These are phyloP conservation scores for Metschnikowia lachancei DNA, from an alignment of 805 yeast genomes.

Conservation along the genomic window DNA sequence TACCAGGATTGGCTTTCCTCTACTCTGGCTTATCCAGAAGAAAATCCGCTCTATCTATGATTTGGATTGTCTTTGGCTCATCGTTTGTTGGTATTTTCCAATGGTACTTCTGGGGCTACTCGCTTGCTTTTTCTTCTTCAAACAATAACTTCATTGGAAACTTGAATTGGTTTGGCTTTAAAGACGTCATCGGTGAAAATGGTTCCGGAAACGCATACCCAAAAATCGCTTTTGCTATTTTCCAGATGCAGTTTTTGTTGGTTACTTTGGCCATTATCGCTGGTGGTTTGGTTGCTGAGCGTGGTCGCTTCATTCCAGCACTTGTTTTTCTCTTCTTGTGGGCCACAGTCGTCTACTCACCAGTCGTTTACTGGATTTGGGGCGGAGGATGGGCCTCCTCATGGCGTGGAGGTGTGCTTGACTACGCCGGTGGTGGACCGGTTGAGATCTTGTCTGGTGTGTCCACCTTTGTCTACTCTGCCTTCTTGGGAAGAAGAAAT, in stretches of 20 bases:
- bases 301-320: slow-evolving; percentile 85
- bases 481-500: slow-evolving; percentile 72
- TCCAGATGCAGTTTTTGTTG: slow-evolving; percentile 87
- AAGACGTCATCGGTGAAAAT: slow-evolving; percentile 57
- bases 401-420: slow-evolving; percentile 82
- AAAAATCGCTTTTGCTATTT: slow-evolving; percentile 77
- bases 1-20: slow-evolving; percentile 90
- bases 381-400: slow-evolving; percentile 87
- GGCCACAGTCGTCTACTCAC: slow-evolving; percentile 91
- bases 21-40: slow-evolving; percentile 90
- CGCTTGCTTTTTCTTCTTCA: slow-evolving; percentile 82
- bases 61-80: slow-evolving; percentile 75
- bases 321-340: slow-evolving; percentile 79
- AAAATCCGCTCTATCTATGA: slow-evolving; percentile 82
- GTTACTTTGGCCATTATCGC: slow-evolving; percentile 90
- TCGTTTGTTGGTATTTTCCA: slow-evolving; percentile 75
- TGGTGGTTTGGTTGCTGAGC: slow-evolving; percentile 84
- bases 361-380: slow-evolving; percentile 97
- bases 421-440: slow-evolving; percentile 98
- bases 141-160: slow-evolving; percentile 86
- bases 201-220: slow-evolving; percentile 55
- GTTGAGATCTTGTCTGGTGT: slow-evolving; percentile 92
- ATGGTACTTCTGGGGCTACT: slow-evolving; percentile 99
- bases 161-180: slow-evolving; percentile 76
- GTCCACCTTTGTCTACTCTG: slow-evolving; percentile 83